Evolutionary conservation across 306 rosid genomes (phyloP).

Genomic region (Malus sylvestris): DNA sequence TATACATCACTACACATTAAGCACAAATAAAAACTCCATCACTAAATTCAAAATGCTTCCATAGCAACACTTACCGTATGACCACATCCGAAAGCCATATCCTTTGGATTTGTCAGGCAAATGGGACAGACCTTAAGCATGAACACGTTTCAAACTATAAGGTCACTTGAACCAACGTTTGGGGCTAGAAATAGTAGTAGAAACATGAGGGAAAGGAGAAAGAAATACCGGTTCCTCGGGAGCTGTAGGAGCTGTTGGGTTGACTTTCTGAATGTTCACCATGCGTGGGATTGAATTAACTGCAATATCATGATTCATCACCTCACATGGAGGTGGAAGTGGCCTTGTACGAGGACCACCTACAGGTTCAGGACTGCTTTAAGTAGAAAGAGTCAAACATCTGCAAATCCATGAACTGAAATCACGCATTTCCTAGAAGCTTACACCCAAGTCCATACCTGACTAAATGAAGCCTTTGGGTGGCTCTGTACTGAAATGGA

Average conservation of each 20-base stretch:
- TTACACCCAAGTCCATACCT: constrained; percentile 36
- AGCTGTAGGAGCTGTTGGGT: constrained; percentile 35
- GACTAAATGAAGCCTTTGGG: constrained; percentile 37
- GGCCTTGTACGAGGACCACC: constrained; percentile 38
- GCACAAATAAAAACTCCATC: too few relatives aligned
- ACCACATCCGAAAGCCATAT: constrained; percentile 98
- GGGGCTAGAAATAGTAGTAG: neutral
- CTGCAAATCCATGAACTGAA: constrained; percentile 6
- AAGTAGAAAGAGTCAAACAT: constrained; percentile 5
- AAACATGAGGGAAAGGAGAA: neutral
- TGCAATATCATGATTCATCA: constrained; percentile 60
- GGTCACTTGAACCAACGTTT: constrained; percentile 8
- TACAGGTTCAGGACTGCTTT: constrained; percentile 38
- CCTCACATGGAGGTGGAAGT: constrained; percentile 77
- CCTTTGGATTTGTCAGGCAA: constrained; percentile 84
- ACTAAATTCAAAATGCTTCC: neutral
- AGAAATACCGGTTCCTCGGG: constrained; percentile 49
- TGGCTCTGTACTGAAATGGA: constrained; percentile 72
- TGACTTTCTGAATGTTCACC: constrained; percentile 25
- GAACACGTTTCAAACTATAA: constrained; percentile 16
- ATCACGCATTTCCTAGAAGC: neutral
- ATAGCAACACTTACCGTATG: constrained; percentile 59
- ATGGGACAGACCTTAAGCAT: constrained; percentile 73
- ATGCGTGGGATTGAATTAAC: constrained; percentile 22
- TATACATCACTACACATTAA: neutral